Evolutionary conservation across 1,284 basidiomycete species (phyloP), one percentile per base, ranked within the genome.

Genomic region (Fistulinella cinereoalba): DNA sequence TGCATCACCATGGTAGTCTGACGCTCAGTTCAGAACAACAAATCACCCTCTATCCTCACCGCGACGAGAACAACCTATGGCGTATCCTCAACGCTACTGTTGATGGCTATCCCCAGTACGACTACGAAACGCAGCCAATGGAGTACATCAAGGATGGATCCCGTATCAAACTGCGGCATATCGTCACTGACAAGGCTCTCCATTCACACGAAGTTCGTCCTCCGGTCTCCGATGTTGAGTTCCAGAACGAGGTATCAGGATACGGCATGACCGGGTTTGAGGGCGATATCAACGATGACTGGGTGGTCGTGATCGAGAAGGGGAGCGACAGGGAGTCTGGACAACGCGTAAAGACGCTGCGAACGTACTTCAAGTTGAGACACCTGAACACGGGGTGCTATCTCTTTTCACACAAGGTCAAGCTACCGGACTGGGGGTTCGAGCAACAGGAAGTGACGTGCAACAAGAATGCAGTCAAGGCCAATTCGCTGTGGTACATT

Each of bases 361-460:
- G 90, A 43, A 94, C 91, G 4, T 77, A 82, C 44, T 97, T 99
- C 72, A 78, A 88, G 55, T 71, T 99, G 43, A 75, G 85, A 52
- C 97, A 99, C 69, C 77, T 80, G 16, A 75, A 95, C 54, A 90
- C 89, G 0, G 92, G 93, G 4, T 99, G 96, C 69, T 98, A 97
- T 67, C 76, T 99, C 38, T 99, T 98, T 76, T 95, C 91, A 40
- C 97, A 99, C 75, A 96, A 95, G 68, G 88, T 98, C 60, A 95
- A 97, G 69, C 72, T 99, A 4, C 97, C 97, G 0, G 90, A 97
- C 10, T 99, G 97, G 97, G 97, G 85, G 0, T 99, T 81, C 59
- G 95, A 97, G 58, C 97, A 99, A 69, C 97, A 99, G 67, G 97
- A 99, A 64, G 96, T 95, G 39, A 97, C 94, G 1, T 97, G 94